Evolutionary conservation across 2,329 filamentous ascomycete genomes (phyloP).

Genomic region (Fusarium humuli): DNA sequence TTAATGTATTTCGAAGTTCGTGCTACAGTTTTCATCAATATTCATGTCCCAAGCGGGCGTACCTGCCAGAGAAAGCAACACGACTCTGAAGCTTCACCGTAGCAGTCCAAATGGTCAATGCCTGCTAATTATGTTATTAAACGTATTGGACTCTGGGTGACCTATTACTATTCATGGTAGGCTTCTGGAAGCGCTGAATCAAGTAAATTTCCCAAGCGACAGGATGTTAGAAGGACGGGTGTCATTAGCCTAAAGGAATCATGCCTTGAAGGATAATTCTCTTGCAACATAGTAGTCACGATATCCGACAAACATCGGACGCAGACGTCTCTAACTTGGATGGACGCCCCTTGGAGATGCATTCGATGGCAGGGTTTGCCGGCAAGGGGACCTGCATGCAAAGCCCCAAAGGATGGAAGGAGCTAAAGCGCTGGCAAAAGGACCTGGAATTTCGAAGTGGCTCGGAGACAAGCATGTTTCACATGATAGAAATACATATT

Average conservation of each 20-base stretch:
- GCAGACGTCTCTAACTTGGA: background rate
- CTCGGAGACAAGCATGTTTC: background rate
- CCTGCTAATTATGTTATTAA: background rate
- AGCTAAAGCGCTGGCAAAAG: background rate
- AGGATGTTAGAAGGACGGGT: too few relatives aligned
- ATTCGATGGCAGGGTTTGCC: background rate
- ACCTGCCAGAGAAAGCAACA: background rate
- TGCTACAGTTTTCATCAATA: background rate
- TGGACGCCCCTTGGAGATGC: background rate
- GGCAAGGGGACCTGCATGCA: background rate
- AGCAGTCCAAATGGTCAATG: rapidly evolving
- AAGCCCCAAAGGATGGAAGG: background rate
- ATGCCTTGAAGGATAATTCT: too few relatives aligned
- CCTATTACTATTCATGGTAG: background rate
- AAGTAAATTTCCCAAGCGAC: too few relatives aligned
- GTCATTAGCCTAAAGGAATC: too few relatives aligned
- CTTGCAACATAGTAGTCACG: background rate
- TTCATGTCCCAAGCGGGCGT: background rate
- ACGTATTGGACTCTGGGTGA: background rate
- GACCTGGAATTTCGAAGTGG: background rate
- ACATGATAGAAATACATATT: background rate
- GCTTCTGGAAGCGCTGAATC: background rate
- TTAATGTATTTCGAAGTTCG: background rate
- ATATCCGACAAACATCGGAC: background rate
- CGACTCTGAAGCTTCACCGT: background rate